These are phyloP conservation scores for Penicillium decumbens DNA, from an alignment of 2,329 filamentous ascomycete species.

Conservation along the genomic window DNA sequence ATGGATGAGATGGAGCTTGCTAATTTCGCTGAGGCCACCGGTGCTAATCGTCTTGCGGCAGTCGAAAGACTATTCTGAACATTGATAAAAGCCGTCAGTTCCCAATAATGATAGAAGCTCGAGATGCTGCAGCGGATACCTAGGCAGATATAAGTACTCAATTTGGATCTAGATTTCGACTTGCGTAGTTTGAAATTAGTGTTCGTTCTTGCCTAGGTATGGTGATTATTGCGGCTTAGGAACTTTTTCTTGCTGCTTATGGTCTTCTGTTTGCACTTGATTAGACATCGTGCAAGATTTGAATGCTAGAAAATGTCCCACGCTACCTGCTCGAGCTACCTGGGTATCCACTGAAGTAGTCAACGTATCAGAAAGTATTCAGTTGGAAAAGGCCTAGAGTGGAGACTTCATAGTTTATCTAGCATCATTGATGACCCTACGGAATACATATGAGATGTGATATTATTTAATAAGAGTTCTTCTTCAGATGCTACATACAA, in stretches of 20 bases:
- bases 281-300: too few species aligned
- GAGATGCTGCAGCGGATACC: neutral
- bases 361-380: neutral
- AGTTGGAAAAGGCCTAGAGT: neutral
- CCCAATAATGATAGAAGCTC: neutral
- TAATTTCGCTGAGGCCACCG: slow-evolving; percentile 8
- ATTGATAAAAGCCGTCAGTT: neutral
- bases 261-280: too few species aligned
- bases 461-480: neutral
- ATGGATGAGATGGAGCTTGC: slow-evolving; percentile 13
- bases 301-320: neutral
- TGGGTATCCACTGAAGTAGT: neutral
- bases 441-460: neutral
- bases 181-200: too few species aligned
- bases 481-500: too few species aligned
- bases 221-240: too few species aligned
- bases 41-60: slow-evolving; percentile 1
- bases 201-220: too few species aligned
- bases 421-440: neutral
- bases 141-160: too few species aligned
- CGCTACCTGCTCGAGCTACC: neutral
- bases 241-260: too few species aligned
- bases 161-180: too few species aligned
- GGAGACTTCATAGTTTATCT: neutral
- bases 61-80: neutral